phyloP scores from a whole-genome alignment of 352 stramenopile species.

The Pythium biforme region DNA sequence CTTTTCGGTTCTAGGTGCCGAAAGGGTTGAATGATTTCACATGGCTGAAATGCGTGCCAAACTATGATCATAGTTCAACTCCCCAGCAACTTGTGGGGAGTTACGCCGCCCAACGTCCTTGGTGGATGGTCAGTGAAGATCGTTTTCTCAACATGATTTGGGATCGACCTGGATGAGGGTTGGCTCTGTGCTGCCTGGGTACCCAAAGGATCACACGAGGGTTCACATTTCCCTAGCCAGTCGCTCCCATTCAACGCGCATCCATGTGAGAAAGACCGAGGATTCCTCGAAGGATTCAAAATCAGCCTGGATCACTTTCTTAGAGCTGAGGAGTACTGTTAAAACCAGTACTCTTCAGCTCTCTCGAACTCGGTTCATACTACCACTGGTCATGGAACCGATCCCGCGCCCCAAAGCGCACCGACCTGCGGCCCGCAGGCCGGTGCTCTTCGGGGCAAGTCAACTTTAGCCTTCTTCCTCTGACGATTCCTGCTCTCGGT shows the following conservation, averaged over 20 bases:
- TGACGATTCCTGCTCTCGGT: background rate
- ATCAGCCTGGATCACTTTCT: too few species aligned
- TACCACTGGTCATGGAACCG: too few species aligned
- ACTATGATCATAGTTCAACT: conserved; percentile 4
- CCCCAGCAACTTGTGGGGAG: background rate
- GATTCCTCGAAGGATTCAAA: too few species aligned
- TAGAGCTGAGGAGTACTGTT: too few species aligned
- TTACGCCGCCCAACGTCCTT: too few species aligned
- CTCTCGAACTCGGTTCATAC: too few species aligned
- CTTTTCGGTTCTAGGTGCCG: background rate
- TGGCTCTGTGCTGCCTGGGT: background rate
- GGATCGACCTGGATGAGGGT: background rate
- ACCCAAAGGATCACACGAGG: background rate
- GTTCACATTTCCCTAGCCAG: background rate
- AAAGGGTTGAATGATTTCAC: background rate
- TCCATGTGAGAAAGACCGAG: background rate
- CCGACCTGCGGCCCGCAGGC: too few species aligned
- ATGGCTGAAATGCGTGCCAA: conserved; percentile 2
- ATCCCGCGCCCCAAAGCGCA: too few species aligned
- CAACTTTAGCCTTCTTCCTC: background rate
- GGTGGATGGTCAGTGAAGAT: conserved; percentile 2
- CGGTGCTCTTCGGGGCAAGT: too few species aligned
- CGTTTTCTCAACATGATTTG: background rate
- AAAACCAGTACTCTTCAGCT: too few species aligned
- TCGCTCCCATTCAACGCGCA: background rate